Evolutionary conservation across 768 basidiomycete species (phyloP), one percentile per base, ranked within the genome.

Genomic region (Calocera viscosa): DNA sequence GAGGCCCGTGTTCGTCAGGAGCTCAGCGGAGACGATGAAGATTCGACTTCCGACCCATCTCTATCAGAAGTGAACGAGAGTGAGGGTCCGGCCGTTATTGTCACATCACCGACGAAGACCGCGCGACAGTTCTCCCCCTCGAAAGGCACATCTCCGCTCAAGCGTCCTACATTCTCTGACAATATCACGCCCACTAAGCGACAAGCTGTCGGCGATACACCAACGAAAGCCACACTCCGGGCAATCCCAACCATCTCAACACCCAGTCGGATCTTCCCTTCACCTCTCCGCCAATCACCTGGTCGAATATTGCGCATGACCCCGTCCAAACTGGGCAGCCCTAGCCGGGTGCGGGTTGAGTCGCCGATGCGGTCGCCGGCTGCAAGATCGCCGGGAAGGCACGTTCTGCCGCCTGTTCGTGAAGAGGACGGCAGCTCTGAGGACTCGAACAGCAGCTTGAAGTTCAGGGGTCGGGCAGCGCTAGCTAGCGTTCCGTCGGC

Each of bases 291-390:
- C 30, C 53, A 60, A 60, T 60, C 53, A 10, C 53, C 53, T 3
- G 53, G 53, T 22, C 53, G 53, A 5, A 32, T 60, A 2, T 19
- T 60, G 53, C 53, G 53, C 14, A 28, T 60, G 26, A 60, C 53
- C 14, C 53, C 53, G 5, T 60, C 53, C 53, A 60, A 60, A 26
- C 53, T 60, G 24, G 53, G 53, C 30, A 60, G 53, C 30, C 53
- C 53, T 10, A 60, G 53, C 19, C 53, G 53, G 2, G 26, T 60
- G 8, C 53, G 53, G 26, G 10, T 60, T 10, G 53, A 60, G 53
- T 60, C 53, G 53, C 53, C 53, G 24, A 28, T 60, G 53, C 2
- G 53, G 19, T 60, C 53, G 19, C 53, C 53, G 2, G 53, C 53
- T 16, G 8, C 16, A 2, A 26, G 53, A 26, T 60, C 53, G 11